Evolutionary conservation across 768 basidiomycete genomes (phyloP), one percentile per base, ranked within the genome.

Genomic region (Rhodotorula taiwanensis): DNA sequence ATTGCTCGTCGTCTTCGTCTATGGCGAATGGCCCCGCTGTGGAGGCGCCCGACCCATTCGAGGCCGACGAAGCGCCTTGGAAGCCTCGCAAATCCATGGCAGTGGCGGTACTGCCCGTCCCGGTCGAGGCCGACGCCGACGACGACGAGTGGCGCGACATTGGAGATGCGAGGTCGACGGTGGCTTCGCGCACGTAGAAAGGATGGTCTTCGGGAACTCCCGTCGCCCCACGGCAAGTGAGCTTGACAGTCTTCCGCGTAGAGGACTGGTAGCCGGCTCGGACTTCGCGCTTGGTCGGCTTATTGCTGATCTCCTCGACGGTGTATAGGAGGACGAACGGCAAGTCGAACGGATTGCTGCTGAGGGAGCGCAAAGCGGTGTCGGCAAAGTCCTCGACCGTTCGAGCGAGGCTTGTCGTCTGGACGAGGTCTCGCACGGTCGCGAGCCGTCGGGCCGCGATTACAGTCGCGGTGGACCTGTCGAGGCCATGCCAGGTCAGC

Each of bases 291-390:
- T 41, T 64, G 15, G 53, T 53, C 41, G 58, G 57, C 23, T 51
- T 56, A 15, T 27, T 25, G 1, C 18, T 23, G 20, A 64, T 31
- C 20, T 55, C 66, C 16, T 64, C 55, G 30, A 55, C 56, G 23
- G 60, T 60, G 49, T 64, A 69, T 25, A 69, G 63, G 25, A 56
- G 42, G 11, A 43, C 55, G 28, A 69, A 64, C 8, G 67, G 67
- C 25, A 64, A 27, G 45, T 69, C 67, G 53, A 55, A 58, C 1
- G 56, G 52, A 43, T 69, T 69, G 20, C 20, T 55, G 20, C 56
- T 30, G 31, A 69, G 34, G 5, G 49, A 53, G 27, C 58, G 44
- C 23, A 69, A 51, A 1, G 62, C 62, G 5, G 52, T 28, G 0
- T 42, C 30, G n/a, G 58, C 49, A 30, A 64, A 68, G 25, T 64